These are phyloP conservation scores for Saccharomycopsis lassenensis DNA, from an alignment of 805 yeast genomes.

Conservation along the genomic window DNA sequence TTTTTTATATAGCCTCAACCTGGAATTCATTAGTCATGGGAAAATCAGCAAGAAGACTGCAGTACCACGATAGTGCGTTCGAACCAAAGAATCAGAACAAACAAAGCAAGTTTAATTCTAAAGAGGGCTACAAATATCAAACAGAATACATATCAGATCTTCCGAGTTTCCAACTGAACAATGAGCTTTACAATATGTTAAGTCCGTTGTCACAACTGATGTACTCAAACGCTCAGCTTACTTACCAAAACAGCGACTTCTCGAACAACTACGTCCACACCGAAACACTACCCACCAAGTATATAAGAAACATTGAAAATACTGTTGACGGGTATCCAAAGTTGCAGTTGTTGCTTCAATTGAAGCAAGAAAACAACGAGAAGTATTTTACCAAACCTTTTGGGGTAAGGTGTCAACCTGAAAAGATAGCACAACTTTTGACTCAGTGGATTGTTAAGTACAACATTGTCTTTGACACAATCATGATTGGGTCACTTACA, in stretches of 20 bases:
- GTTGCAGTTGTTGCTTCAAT: slow-evolving; percentile 51
- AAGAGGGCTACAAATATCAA: too few species aligned
- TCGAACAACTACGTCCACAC: slow-evolving; percentile 57
- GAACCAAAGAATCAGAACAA: too few species aligned
- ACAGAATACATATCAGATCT: too few species aligned
- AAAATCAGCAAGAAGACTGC: too few species aligned
- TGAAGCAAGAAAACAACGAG: slow-evolving; percentile 49
- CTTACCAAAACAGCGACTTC: slow-evolving; percentile 53
- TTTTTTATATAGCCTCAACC: not conserved
- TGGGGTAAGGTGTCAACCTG: slow-evolving; percentile 46
- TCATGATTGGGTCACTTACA: slow-evolving; percentile 81
- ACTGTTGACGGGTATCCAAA: slow-evolving; percentile 84
- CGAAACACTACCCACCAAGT: slow-evolving; percentile 48
- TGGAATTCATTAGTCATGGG: not conserved
- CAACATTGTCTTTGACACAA: slow-evolving; percentile 67
- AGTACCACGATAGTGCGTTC: too few species aligned
- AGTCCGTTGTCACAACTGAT: too few species aligned
- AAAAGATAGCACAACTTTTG: slow-evolving; percentile 45
- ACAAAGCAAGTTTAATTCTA: too few species aligned
- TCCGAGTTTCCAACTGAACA: too few species aligned
- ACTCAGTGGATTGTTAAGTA: slow-evolving; percentile 50
- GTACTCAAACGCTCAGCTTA: not conserved
- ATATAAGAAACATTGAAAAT: slow-evolving; percentile 52
- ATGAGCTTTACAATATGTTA: too few species aligned
- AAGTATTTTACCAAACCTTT: slow-evolving; percentile 49